phyloP scores from a whole-genome alignment of 768 basidiomycete species.

The Boletus tomentosulus region DNA sequence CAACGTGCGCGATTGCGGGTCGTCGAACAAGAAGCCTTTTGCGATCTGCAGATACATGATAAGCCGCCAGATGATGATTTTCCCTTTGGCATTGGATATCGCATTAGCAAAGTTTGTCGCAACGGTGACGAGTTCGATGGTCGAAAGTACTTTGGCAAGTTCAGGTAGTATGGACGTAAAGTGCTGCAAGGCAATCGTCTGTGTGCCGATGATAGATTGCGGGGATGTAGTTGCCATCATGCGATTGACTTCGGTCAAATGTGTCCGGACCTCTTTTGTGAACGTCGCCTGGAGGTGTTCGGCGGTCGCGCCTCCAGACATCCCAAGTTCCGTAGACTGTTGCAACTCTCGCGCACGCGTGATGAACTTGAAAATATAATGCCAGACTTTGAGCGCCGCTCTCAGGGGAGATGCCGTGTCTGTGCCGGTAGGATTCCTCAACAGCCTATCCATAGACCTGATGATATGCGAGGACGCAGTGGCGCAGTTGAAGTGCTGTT shows the following conservation, averaged over 20 bases:
- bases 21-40: constrained; percentile 83
- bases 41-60: constrained; percentile 93
- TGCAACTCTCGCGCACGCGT: constrained; percentile 86
- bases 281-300: constrained; percentile 84
- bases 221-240: constrained; percentile 84
- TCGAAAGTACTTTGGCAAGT: constrained; percentile 73
- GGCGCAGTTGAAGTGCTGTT: constrained; percentile 79
- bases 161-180: constrained; percentile 91
- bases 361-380: constrained; percentile 94
- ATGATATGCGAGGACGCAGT: constrained; percentile 82
- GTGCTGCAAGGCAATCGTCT: constrained; percentile 89
- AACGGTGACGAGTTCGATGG: constrained; percentile 81
- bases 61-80: constrained; percentile 89
- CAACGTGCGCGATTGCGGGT: constrained; percentile 68
- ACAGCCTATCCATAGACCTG: constrained; percentile 79
- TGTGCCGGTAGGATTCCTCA: constrained; percentile 64
- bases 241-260: constrained; percentile 75
- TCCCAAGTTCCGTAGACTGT: constrained; percentile 72
- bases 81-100: constrained; percentile 71
- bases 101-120: constrained; percentile 86
- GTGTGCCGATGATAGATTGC: constrained; percentile 90
- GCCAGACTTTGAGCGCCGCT: constrained; percentile 93
- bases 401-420: constrained; percentile 78
- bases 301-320: constrained; percentile 76
- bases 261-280: constrained; percentile 74